Evolutionary conservation across 768 basidiomycete genomes (phyloP).

Genomic region (Dendrothele bispora): DNA sequence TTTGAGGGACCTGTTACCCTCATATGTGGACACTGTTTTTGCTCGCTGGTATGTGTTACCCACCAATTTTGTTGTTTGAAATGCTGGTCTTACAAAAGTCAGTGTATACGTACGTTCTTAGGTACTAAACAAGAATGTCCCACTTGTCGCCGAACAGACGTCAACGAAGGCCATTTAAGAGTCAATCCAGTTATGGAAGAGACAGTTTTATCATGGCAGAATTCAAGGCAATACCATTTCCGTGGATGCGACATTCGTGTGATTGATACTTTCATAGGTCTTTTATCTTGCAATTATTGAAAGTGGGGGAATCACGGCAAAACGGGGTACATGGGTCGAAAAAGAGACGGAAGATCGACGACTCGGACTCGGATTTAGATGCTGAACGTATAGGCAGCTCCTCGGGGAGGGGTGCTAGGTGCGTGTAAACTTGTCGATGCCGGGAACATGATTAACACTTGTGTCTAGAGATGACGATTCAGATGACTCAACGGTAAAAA

Average conservation of each 20-base stretch:
- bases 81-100: neutral
- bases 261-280: conserved; percentile 28
- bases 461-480: too few species aligned
- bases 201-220: conserved; percentile 67
- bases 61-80: neutral
- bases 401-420: too few species aligned
- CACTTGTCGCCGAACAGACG: conserved; percentile 54
- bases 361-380: conserved; percentile 31
- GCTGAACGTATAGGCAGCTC: conserved; percentile 26
- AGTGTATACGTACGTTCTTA: conserved; percentile 74
- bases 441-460: too few species aligned
- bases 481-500: too few species aligned
- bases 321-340: neutral
- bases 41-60: conserved; percentile 57
- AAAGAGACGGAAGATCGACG: conserved; percentile 11
- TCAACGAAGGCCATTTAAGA: conserved; percentile 63
- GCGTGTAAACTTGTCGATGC: too few species aligned
- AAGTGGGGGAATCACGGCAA: conserved; percentile 24
- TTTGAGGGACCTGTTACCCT: conserved; percentile 75
- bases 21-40: conserved; percentile 80
- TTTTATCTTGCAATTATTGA: conserved; percentile 41
- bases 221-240: conserved; percentile 53
- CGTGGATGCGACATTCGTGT: neutral
- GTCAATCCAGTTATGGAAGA: conserved; percentile 73
- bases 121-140: conserved; percentile 69